Conservation (phyloP, 176 grass and related monocot species). For the Avena atlantica region DNA sequence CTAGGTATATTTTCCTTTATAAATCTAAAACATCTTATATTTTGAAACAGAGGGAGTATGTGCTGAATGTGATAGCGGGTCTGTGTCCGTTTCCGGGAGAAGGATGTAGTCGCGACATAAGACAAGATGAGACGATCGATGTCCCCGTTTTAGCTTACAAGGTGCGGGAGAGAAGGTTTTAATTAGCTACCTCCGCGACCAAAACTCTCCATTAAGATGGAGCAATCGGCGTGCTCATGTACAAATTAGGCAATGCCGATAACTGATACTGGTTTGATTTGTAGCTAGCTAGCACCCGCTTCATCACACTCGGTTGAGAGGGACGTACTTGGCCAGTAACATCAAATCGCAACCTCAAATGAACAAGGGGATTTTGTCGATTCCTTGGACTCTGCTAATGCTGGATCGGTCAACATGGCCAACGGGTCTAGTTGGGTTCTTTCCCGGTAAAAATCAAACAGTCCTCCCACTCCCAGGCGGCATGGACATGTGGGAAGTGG, state of each 20-base stretch:
- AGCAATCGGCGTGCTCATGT: neutral
- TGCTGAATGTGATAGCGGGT: neutral
- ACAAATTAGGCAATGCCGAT: neutral
- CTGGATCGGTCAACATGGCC: neutral
- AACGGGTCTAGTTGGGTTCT: neutral
- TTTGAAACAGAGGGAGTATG: neutral
- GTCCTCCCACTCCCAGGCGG: neutral
- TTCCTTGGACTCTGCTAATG: neutral
- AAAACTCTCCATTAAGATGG: neutral
- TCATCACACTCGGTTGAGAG: too few species aligned
- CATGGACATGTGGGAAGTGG: slow-evolving; percentile 58
- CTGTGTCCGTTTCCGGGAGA: neutral
- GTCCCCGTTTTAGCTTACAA: neutral
- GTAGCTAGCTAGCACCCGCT: too few species aligned
- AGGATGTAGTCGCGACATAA: neutral
- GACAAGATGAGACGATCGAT: neutral
- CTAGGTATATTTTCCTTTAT: too few species aligned
- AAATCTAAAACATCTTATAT: too few species aligned
- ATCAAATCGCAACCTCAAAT: neutral
- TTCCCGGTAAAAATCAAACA: neutral
- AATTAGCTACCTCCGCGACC: neutral
- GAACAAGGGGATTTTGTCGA: neutral
- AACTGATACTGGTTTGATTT: neutral
- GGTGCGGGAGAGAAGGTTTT: neutral
- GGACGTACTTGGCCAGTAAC: neutral